These are phyloP conservation scores for Daucus carota DNA, from an alignment of 129 eudicot genomes.

Conservation along the genomic window DH1_v3.0 NC_030389.2:10355001-10355500, in stretches of 20 bases:
- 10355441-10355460: conserved; percentile 22
- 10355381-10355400: conserved; percentile 39
- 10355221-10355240: not conserved
- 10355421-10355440: conserved; percentile 19
- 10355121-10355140: not conserved
- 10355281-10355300: not conserved
- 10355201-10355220: conserved; percentile 3
- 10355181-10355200: conserved; percentile 1
- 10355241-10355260: not conserved
- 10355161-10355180: not conserved
- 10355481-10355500: conserved; percentile 27
- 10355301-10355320: conserved; percentile 15
- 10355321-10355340: conserved; percentile 46
- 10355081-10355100: conserved; percentile 1
- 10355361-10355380: conserved; percentile 79
- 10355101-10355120: not conserved
- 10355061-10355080: not conserved
- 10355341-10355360: conserved; percentile 60
- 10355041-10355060: not conserved
- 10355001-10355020: not conserved
- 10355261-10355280: not conserved
- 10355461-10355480: conserved; percentile 12
- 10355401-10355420: conserved; percentile 24
- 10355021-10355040: not conserved
- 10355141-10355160: not conserved